These are phyloP conservation scores for Pseudomicrostroma phylloplanum DNA, from an alignment of 1,284 basidiomycete species.

Conservation along the genomic window DNA sequence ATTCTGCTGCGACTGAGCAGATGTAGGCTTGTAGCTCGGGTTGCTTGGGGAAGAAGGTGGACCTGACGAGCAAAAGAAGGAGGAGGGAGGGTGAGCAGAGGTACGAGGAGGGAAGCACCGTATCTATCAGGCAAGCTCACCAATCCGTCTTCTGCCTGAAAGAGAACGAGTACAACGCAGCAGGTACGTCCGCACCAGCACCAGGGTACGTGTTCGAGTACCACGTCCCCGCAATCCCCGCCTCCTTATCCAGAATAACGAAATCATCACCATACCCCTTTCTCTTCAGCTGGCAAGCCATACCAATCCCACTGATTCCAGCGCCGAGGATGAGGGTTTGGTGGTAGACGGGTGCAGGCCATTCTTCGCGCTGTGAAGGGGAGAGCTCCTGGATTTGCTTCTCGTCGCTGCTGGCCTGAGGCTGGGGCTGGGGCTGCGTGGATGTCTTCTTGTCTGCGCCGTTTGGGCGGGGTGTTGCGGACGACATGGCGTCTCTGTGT, in stretches of 20 bases:
- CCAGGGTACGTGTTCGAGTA: conserved; percentile 35
- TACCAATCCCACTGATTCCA: conserved; percentile 39
- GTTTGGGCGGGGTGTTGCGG: too few species aligned
- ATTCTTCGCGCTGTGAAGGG: background rate
- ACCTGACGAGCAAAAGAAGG: background rate
- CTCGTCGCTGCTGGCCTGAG: too few species aligned
- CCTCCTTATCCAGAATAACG: background rate
- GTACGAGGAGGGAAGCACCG: conserved; percentile 25
- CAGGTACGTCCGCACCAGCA: conserved; percentile 44
- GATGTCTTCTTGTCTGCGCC: too few species aligned
- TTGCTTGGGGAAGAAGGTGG: background rate
- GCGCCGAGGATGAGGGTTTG: conserved; percentile 43
- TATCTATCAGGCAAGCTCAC: conserved; percentile 10
- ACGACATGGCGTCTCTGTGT: too few species aligned
- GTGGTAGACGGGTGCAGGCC: conserved; percentile 32
- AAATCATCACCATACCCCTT: conserved; percentile 13
- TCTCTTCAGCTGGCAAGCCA: conserved; percentile 40
- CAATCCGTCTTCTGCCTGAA: conserved; percentile 46
- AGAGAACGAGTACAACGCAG: conserved; percentile 45
- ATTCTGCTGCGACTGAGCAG: conserved; percentile 31
- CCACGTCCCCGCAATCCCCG: conserved; percentile 23
- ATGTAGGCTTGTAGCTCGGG: conserved; percentile 41
- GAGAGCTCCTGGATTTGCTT: background rate
- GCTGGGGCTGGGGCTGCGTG: too few species aligned
- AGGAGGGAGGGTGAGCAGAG: background rate